phyloP scores from a whole-genome alignment of 73 alveolate species.

The Symbiodinium pilosum region DNA sequence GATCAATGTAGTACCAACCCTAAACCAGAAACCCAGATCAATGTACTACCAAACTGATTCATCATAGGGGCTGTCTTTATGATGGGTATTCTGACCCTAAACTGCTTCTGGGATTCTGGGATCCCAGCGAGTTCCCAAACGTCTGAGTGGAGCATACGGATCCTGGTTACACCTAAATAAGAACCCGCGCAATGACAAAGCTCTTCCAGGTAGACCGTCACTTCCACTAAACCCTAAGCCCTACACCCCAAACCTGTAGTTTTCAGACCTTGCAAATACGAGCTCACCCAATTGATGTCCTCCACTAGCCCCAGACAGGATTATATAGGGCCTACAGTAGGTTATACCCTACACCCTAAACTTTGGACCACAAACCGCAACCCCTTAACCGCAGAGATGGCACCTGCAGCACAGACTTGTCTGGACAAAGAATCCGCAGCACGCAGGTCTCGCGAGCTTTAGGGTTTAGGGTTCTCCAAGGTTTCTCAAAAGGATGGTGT shows the following conservation, averaged over 20 bases:
- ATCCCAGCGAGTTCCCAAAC: no score
- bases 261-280: no score
- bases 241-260: not conserved
- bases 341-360: not conserved
- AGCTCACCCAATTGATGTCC: no score
- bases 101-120: no score
- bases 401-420: conserved; percentile 93
- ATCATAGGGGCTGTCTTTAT: no score
- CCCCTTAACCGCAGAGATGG: not conserved
- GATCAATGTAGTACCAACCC: no score
- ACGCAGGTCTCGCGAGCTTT: conserved; percentile 48
- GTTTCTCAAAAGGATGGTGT: no score
- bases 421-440: conserved; percentile 80
- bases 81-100: no score
- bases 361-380: not conserved
- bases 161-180: not conserved
- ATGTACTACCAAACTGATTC: no score
- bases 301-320: not conserved
- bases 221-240: not conserved
- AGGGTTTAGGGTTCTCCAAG: not conserved
- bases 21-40: no score
- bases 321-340: not conserved
- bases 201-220: not conserved
- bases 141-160: no score
- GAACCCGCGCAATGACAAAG: not conserved